Evolutionary conservation across 805 yeast genomes (phyloP).

Genomic region (Osmozyma mogii): DNA sequence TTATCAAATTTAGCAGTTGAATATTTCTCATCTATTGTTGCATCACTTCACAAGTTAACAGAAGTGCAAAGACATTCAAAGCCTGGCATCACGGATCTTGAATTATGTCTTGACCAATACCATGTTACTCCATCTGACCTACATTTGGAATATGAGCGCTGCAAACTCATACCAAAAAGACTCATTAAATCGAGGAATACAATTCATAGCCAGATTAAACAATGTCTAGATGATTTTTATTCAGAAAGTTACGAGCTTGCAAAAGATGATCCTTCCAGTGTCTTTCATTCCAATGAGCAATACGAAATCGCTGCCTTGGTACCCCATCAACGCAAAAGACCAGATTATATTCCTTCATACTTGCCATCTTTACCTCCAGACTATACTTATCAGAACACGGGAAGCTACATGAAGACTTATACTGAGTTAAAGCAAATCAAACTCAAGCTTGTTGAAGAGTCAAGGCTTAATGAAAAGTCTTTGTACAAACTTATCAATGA

Average conservation of each 20-base stretch:
- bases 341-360: constrained; percentile 58
- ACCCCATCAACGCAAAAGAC: constrained; percentile 36
- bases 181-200: too few relatives aligned
- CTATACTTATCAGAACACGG: constrained; percentile 78
- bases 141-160: constrained; percentile 22
- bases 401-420: constrained; percentile 52
- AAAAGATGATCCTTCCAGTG: constrained; percentile 35
- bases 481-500: constrained; percentile 49
- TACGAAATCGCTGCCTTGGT: constrained; percentile 47
- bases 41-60: constrained; percentile 40
- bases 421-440: constrained; percentile 67
- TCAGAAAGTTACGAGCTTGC: too few relatives aligned
- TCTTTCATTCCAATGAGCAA: constrained; percentile 45
- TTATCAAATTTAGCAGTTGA: constrained; percentile 20
- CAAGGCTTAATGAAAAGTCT: constrained; percentile 73
- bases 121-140: constrained; percentile 33
- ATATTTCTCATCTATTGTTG: constrained; percentile 30
- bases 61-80: constrained; percentile 52
- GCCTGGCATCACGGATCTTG: constrained; percentile 48
- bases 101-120: constrained; percentile 36
- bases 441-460: constrained; percentile 69
- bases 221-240: too few relatives aligned
- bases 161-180: too few relatives aligned
- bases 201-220: too few relatives aligned
- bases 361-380: constrained; percentile 90